Evolutionary conservation across 441 rosid genomes (phyloP), one percentile per base, ranked within the genome.

Genomic region (Erysimum cheiri): DNA sequence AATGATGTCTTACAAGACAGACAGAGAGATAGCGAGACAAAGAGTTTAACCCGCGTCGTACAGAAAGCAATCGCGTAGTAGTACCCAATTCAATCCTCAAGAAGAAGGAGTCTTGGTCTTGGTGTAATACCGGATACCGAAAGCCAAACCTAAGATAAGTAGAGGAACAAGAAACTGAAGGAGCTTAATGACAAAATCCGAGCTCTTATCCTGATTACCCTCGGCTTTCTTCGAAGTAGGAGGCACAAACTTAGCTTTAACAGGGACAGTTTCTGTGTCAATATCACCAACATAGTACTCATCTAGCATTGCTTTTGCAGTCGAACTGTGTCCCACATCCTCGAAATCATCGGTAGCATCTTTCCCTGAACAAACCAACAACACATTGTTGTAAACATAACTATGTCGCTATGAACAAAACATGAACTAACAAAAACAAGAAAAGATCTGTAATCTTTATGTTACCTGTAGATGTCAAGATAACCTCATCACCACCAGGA

Each of bases 401-500:
- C 58, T 64, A 49, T 47, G 62, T 65, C 37, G 75, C 46, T 47
- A 67, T 69, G 44, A 14, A 19, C 14, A 44, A 24, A 10, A 36
- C 61, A 43, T 8, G 48, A 62, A 24, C 5, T 33, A 39, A 15
- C 12, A n/a, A 54, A 55, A 55, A 22, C 2, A 53, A 41, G 48
- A 29, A 19, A 31, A 7, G 59, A 58, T 31, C 24, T 36, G 40
- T 22, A 36, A 26, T n/a, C 2, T 53, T 0, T 29, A 29, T 53
- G 58, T 57, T 53, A 89, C 98, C 99, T 68, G 96, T 92, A 40
- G 96, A 80, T 10, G 91, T 80, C 77, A 94, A 81, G 80, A 94
- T 84, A 37, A 92, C 97, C 59, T 94, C 98, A 24, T 94, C 98
- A 8, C 99, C 99, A 72, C 98, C 98, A 48, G 99, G 99, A 83